These are phyloP conservation scores for Aspergillus transmontanensis DNA, from an alignment of 2,329 filamentous ascomycete species.

Conservation along the genomic window DNA sequence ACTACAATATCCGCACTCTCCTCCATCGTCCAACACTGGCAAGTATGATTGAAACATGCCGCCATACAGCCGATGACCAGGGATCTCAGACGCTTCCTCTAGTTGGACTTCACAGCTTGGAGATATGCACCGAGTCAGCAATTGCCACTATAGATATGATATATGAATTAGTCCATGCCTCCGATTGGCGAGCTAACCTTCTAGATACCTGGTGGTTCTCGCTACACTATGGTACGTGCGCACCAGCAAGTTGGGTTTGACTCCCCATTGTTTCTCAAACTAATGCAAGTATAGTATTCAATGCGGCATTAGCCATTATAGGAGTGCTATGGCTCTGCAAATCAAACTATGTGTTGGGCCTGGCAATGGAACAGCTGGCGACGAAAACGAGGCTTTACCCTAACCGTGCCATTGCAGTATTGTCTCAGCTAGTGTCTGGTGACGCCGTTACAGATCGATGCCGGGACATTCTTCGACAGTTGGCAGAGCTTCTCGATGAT, in stretches of 20 bases:
- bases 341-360: background rate
- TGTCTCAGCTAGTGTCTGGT: background rate
- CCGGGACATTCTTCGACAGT: background rate
- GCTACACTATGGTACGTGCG: constrained; percentile 35
- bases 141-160: constrained; percentile 32
- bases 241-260: background rate
- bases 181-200: constrained; percentile 23
- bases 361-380: background rate
- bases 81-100: constrained; percentile 32
- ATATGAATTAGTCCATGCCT: constrained; percentile 19
- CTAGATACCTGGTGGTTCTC: constrained; percentile 38
- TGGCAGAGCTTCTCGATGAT: background rate
- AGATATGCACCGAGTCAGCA: constrained; percentile 35
- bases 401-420: background rate
- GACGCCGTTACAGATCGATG: background rate
- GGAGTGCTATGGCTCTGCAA: constrained; percentile 10
- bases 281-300: constrained; percentile 28
- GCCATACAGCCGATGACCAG: constrained; percentile 12
- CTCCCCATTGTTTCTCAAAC: background rate
- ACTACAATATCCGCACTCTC: constrained; percentile 45
- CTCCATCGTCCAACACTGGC: constrained; percentile 46
- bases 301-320: constrained; percentile 39
- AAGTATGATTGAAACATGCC: constrained; percentile 36
- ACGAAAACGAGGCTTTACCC: background rate
- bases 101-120: constrained; percentile 36